A percentile compares a stretch with the other conserved stretches of the same genome.
These are phyloP conservation scores for Solanum bukasovii DNA, from an alignment of 257 asterid species.

Conservation along the genomic window DNA sequence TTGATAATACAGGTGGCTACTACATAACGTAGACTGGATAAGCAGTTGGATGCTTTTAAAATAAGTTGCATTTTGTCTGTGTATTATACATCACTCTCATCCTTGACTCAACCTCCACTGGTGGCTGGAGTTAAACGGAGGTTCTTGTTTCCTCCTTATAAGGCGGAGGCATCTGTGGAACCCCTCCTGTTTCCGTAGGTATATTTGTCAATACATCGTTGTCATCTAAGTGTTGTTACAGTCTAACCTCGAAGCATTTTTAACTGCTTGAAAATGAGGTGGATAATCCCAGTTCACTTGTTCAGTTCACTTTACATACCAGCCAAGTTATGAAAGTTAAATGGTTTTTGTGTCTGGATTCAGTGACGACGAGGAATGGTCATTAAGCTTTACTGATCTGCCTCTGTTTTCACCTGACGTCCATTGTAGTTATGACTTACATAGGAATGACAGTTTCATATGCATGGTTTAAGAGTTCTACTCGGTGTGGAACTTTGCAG, in stretches of 20 bases:
- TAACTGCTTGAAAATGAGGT: constrained; percentile 16
- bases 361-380: background rate
- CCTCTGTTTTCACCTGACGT: background rate
- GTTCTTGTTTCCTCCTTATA: background rate
- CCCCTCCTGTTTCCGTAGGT: background rate
- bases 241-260: constrained; percentile 26
- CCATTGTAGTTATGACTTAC: background rate
- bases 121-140: background rate
- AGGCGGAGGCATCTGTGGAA: background rate
- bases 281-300: constrained; percentile 3
- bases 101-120: constrained; percentile 2
- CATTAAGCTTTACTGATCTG: background rate
- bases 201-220: constrained; percentile 34
- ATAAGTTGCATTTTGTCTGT: constrained; percentile 16
- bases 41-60: constrained; percentile 4
- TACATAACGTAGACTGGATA: constrained; percentile 19
- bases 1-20: constrained; percentile 43
- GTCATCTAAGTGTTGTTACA: constrained; percentile 20
- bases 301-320: background rate
- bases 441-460: background rate
- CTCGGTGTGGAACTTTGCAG: background rate
- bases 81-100: constrained; percentile 10
- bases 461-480: background rate
- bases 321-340: background rate
- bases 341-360: background rate